Conservation (phyloP, 345 rosid species). For the Citropsis articulata region DNA sequence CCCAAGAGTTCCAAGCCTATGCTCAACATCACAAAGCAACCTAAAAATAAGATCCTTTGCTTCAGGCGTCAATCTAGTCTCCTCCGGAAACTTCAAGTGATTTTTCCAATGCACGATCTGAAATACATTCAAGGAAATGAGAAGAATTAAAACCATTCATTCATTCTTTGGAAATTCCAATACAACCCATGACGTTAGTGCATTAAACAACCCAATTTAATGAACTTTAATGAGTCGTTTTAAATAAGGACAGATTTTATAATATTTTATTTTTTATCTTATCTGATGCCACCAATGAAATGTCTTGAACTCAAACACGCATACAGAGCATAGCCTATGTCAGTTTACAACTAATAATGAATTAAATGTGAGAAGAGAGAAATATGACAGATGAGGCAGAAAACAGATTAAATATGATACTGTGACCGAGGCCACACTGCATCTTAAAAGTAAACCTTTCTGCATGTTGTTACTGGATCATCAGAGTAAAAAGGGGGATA, state of each 20-base stretch:
- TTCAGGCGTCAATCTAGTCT: conserved; percentile 75
- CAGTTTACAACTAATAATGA: background rate
- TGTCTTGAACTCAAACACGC: background rate
- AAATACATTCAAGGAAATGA: conserved; percentile 11
- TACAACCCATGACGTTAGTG: background rate
- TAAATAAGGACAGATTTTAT: background rate
- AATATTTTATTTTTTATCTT: background rate
- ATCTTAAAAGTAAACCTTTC: conserved; percentile 56
- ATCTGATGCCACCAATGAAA: background rate
- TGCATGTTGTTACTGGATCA: conserved; percentile 87
- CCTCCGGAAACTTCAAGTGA: conserved; percentile 80
- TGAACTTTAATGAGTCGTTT: background rate
- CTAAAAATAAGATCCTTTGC: conserved; percentile 74
- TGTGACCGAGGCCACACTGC: background rate
- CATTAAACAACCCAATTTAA: background rate
- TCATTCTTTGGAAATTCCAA: background rate
- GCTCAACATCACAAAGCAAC: conserved; percentile 83
- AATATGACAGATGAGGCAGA: background rate
- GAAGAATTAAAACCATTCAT: background rate
- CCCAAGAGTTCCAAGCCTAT: conserved; percentile 79
- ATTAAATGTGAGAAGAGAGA: background rate
- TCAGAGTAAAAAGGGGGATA: conserved; percentile 82
- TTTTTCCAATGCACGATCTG: conserved; percentile 90
- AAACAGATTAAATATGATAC: background rate
- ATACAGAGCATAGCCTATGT: background rate